Evolutionary conservation across 116 monocot genomes (phyloP), one percentile per base, ranked within the genome.

Genomic region (Posidonia oceanica): DNA sequence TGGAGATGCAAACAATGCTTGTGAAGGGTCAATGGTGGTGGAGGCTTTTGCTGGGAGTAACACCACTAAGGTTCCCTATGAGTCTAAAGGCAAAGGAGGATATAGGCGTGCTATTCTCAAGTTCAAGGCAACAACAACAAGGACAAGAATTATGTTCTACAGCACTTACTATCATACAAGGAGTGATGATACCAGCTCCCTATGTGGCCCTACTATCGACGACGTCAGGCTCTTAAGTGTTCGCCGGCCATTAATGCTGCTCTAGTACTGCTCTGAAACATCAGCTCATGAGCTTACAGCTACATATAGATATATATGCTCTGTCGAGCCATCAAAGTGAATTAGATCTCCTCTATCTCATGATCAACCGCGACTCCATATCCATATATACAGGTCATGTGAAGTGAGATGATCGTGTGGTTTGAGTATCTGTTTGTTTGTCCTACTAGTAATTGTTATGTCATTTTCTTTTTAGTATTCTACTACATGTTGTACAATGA

Each of bases 191-290:
- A 69, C 72, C 64, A 81, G 87, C 69, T 83, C 91, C 20, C 85
- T 91, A 18, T 91, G 91, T 15, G 91, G 91, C 20, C 91, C 91
- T 0, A 83, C 85, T 22, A 23, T 91, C 37, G 91, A 91, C 40
- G 80, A 88, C 39, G 79, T 88, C 18, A 61, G n/a, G 23, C 65
- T 91, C 54, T 4, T 91, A 15, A 87, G 91, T 64, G 72, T 80
- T 18, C 77, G 90, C 36, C 65, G 40, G 4, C 69, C 69, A 18
- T 6, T n/a, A n/a, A n/a, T 42, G 42, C 39, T 48, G 8, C 41
- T 66, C 41, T 65, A 29, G 29, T 29, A n/a, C 6, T 42, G 48
- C 48, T 7, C 58, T 58, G 17, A 58, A 20, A 17, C 10, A 57
- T 17, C 18, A 1, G 4, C 57, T 29, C 29, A 29, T 29, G 29